Evolutionary conservation across 2,329 filamentous ascomycete species (phyloP).

Genomic region (Aspergillus persii): DNA sequence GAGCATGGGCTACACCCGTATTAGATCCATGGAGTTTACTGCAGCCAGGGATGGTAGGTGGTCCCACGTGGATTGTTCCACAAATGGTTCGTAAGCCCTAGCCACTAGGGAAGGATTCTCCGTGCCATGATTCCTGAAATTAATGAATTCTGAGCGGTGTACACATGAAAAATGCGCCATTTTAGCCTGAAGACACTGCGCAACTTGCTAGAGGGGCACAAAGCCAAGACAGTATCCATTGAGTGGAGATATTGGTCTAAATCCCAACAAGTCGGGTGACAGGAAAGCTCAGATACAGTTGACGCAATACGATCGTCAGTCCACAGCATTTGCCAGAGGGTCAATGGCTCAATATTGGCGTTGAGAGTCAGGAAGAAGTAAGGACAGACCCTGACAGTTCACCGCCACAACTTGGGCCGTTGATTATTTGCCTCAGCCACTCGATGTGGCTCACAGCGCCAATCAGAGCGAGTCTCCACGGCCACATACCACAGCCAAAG

Average conservation of each 20-base stretch:
- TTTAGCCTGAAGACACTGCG: background rate
- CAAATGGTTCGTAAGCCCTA: background rate
- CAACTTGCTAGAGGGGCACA: background rate
- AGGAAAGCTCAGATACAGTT: background rate
- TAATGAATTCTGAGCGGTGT: background rate
- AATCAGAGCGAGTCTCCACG: background rate
- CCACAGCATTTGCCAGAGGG: background rate
- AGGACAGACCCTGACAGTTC: conserved; percentile 4
- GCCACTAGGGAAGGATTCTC: background rate
- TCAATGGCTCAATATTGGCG: no score
- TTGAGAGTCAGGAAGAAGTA: background rate
- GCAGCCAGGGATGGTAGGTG: background rate
- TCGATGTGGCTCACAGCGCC: conserved; percentile 11
- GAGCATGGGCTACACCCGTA: background rate
- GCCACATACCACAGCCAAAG: background rate
- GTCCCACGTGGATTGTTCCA: background rate
- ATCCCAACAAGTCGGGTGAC: background rate
- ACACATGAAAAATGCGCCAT: background rate
- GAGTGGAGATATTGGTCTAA: background rate
- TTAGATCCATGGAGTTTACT: background rate
- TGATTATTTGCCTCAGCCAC: conserved; percentile 12
- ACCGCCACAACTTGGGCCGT: conserved; percentile 17
- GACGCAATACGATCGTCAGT: background rate
- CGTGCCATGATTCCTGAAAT: background rate
- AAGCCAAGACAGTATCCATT: background rate